Evolutionary conservation across 441 rosid genomes (phyloP).

Genomic region (Euphorbia schlechtendalii): DNA sequence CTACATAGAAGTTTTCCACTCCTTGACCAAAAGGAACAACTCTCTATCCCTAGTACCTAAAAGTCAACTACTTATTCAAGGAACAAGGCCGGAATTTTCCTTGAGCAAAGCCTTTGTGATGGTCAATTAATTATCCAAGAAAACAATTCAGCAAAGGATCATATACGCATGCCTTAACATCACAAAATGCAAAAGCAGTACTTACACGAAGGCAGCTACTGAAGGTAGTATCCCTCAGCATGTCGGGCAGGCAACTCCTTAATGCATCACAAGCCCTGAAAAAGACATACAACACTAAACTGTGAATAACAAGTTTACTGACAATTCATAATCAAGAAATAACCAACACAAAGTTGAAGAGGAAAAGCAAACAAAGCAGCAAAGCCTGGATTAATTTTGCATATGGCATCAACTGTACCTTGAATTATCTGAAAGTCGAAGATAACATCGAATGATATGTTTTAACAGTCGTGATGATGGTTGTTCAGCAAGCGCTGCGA

Average conservation of each 20-base stretch:
- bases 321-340: background rate
- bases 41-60: background rate
- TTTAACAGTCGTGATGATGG: conserved; percentile 85
- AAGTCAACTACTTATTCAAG: background rate
- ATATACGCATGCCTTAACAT: background rate
- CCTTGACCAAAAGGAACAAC: background rate
- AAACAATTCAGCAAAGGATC: background rate
- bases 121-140: too few relatives aligned
- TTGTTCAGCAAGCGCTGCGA: conserved; percentile 87
- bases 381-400: background rate
- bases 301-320: background rate
- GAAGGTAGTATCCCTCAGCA: conserved; percentile 83
- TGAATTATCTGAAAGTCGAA: conserved; percentile 80
- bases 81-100: background rate
- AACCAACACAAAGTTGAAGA: too few relatives aligned
- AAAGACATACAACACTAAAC: background rate
- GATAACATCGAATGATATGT: conserved; percentile 91
- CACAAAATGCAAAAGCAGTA: conserved; percentile 12
- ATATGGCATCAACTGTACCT: conserved; percentile 37
- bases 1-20: too few relatives aligned
- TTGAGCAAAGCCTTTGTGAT: too few relatives aligned
- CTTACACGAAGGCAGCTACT: conserved; percentile 87
- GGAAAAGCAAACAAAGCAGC: background rate
- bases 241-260: conserved; percentile 90
- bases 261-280: conserved; percentile 90